phyloP scores from a whole-genome alignment of 164 flowering plant genomes.

The Berberis vulgaris region DNA sequence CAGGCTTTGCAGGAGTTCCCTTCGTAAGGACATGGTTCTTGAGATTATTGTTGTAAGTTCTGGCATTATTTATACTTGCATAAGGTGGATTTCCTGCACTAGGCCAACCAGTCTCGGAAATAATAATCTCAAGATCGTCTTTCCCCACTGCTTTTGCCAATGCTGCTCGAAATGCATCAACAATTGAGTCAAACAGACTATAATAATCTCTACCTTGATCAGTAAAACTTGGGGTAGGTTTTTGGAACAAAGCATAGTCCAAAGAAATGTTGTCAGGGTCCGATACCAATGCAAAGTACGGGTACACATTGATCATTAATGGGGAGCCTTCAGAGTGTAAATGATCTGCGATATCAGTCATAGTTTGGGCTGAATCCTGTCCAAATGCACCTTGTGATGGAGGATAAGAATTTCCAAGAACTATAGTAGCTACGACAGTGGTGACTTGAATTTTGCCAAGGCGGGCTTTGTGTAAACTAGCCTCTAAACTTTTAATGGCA shows the following conservation, averaged over 20 bases:
- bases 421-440: neutral
- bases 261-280: neutral
- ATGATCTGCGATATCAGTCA: neutral
- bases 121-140: too few species aligned
- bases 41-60: too few species aligned
- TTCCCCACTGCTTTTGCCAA: too few species aligned
- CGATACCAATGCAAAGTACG: neutral
- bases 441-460: too few species aligned
- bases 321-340: neutral
- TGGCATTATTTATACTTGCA: too few species aligned
- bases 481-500: too few species aligned
- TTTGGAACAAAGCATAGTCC: conserved; percentile 2
- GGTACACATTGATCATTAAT: conserved; percentile 3
- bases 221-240: neutral
- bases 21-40: too few species aligned
- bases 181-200: neutral
- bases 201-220: neutral
- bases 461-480: too few species aligned
- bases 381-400: neutral
- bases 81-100: too few species aligned
- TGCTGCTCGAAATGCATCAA: too few species aligned
- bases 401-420: conserved; percentile 1
- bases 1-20: too few species aligned
- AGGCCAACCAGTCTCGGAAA: too few species aligned
- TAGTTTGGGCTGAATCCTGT: neutral